Percentiles rank a stretch among this genome's conserved stretches.
Evolutionary conservation across 1,139 yeast genomes (phyloP).

Genomic region (Geotrichum cucujoidarum): DNA sequence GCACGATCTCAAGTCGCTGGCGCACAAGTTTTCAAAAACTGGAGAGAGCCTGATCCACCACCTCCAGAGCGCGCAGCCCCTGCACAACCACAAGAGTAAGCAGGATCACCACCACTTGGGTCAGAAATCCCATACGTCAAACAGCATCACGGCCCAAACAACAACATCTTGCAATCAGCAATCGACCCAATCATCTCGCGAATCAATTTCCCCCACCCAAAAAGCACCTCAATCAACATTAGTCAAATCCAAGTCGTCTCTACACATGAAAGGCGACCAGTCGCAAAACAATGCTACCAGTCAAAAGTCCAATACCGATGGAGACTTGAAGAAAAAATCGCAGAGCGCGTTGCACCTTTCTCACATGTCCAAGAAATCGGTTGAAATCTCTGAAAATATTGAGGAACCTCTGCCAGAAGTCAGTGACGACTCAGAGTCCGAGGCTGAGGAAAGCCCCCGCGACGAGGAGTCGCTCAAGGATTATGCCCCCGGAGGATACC

Average conservation of each 20-base stretch:
- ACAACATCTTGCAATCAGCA: no score
- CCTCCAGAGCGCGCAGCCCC: not conserved
- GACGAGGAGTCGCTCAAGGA: conserved; percentile 69
- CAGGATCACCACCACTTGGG: conserved; percentile 26
- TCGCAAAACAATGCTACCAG: not conserved
- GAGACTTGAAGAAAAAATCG: conserved; percentile 4
- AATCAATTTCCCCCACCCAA: not conserved
- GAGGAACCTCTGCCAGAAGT: not conserved
- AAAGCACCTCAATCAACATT: not conserved
- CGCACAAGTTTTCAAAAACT: not conserved
- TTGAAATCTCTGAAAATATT: not conserved
- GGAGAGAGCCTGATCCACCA: conserved; percentile 7
- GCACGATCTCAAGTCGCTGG: no score
- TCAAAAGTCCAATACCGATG: not conserved
- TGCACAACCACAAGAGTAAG: conserved; percentile 18
- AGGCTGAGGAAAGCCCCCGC: conserved; percentile 18
- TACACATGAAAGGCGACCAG: not conserved
- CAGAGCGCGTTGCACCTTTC: conserved; percentile 7
- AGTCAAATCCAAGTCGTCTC: not conserved
- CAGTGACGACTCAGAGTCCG: conserved; percentile 15
- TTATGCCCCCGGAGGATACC: conserved; percentile 80
- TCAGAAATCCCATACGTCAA: no score
- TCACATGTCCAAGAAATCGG: not conserved
- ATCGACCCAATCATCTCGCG: no score
- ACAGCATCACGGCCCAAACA: no score